Conservation (phyloP, 345 rosid species). For the Trapa incisa region DNA sequence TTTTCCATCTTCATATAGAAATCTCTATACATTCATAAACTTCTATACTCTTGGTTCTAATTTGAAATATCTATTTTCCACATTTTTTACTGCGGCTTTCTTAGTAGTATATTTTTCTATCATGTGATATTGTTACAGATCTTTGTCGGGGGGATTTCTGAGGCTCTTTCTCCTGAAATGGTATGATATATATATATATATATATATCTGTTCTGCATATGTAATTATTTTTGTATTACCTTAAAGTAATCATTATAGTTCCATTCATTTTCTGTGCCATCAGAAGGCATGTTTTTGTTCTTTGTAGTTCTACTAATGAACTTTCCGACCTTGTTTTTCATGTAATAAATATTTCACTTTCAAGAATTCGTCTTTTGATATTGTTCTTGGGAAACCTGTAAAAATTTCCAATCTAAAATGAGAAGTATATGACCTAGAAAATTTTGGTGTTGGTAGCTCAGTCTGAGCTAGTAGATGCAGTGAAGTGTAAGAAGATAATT, state of each 20-base stretch:
- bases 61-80: not conserved
- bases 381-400: not conserved
- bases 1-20: too few species aligned
- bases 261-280: not conserved
- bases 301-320: not conserved
- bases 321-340: not conserved
- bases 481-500: not conserved
- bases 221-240: not conserved
- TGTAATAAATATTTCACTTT: not conserved
- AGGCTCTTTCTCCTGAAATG: conserved; percentile 62
- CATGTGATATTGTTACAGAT: conserved; percentile 43
- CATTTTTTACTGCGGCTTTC: too few species aligned
- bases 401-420: not conserved
- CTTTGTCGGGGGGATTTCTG: conserved; percentile 77
- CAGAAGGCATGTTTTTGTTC: not conserved
- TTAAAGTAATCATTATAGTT: not conserved
- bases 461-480: not conserved
- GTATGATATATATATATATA: conserved; percentile 18
- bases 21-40: too few species aligned
- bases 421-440: not conserved
- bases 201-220: not conserved
- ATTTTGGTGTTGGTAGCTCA: not conserved
- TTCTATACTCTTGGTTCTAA: not conserved
- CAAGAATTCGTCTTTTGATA: not conserved
- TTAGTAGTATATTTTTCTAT: not conserved